These are phyloP conservation scores for Diutina pseudorugosa DNA, from an alignment of 1,139 yeast genomes.

Conservation along the genomic window DNA sequence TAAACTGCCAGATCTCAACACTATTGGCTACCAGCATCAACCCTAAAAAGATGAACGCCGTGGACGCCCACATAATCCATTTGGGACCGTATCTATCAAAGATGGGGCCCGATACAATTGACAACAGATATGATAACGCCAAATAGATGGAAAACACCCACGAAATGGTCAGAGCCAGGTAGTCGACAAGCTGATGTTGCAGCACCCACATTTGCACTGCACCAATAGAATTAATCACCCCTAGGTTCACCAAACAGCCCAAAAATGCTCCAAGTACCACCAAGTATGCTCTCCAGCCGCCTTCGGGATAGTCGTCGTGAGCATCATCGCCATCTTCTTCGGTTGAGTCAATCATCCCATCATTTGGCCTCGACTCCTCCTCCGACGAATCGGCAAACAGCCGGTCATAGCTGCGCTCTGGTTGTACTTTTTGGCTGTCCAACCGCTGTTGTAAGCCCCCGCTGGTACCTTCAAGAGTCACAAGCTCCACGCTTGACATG, in stretches of 20 bases:
- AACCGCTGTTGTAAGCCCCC: not conserved
- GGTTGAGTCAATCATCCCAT: not conserved
- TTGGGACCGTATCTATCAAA: slow-evolving; percentile 40
- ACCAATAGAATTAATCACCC: slow-evolving; percentile 47
- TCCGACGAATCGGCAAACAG: not conserved
- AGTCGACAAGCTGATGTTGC: slow-evolving; percentile 29
- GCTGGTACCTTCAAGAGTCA: not conserved
- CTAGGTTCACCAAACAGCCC: slow-evolving; percentile 48
- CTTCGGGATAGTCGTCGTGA: slow-evolving; percentile 41
- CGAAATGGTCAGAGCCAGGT: slow-evolving; percentile 18
- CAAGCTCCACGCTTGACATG: not conserved
- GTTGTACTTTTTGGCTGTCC: not conserved
- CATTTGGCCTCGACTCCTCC: not conserved
- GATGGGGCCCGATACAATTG: slow-evolving; percentile 14
- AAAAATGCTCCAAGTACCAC: slow-evolving; percentile 53
- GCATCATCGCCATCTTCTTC: not conserved
- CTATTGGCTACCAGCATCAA: slow-evolving; percentile 40
- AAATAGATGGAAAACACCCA: slow-evolving; percentile 10
- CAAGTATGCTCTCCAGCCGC: slow-evolving; percentile 44
- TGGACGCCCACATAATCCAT: slow-evolving; percentile 31
- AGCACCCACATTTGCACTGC: slow-evolving; percentile 48
- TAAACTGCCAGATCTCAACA: slow-evolving; percentile 12
- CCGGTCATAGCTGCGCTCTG: not conserved
- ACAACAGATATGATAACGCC: slow-evolving; percentile 8
- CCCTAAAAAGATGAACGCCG: slow-evolving; percentile 32